Evolutionary conservation across 2,329 filamentous ascomycete genomes (phyloP).

Genomic region (Capronia epimyces): DNA sequence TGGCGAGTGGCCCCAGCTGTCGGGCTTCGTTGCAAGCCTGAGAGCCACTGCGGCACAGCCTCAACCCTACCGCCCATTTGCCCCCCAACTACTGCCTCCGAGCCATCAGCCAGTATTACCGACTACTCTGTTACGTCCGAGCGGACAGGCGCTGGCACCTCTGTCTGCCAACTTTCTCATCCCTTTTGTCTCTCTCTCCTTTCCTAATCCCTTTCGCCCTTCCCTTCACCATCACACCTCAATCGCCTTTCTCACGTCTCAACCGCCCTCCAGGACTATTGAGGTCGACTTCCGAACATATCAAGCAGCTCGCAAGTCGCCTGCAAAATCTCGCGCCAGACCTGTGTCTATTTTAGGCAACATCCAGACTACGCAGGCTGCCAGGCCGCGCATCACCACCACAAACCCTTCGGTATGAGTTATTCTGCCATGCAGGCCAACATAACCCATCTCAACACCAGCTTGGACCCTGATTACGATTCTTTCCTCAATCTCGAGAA

Average conservation of each 20-base stretch:
- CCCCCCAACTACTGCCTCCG: not conserved
- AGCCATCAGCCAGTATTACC: too few species aligned
- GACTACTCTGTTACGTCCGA: not conserved
- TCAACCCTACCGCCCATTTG: slow-evolving; percentile 8
- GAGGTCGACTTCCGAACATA: not conserved
- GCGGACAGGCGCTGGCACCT: not conserved
- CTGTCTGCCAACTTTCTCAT: not conserved
- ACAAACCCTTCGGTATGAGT: slow-evolving; percentile 2
- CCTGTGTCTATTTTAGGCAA: slow-evolving; percentile 21
- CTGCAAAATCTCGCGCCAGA: not conserved
- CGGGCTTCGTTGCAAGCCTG: not conserved
- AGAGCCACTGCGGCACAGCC: slow-evolving; percentile 11
- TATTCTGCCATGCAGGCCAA: slow-evolving; percentile 12
- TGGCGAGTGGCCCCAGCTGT: not conserved
- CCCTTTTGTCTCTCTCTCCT: not conserved
- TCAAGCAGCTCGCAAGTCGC: not conserved
- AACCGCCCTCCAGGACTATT: slow-evolving; percentile 2
- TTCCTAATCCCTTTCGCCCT: not conserved
- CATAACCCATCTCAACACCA: slow-evolving; percentile 31
- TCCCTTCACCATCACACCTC: not conserved
- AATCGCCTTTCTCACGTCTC: not conserved
- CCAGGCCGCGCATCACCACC: slow-evolving; percentile 20
- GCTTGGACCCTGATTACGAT: slow-evolving; percentile 44
- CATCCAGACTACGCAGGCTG: slow-evolving; percentile 12
- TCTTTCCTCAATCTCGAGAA: slow-evolving; percentile 45